phyloP scores from a whole-genome alignment of 2,329 filamentous ascomycete genomes.

The Albifimbria verrucaria region DNA sequence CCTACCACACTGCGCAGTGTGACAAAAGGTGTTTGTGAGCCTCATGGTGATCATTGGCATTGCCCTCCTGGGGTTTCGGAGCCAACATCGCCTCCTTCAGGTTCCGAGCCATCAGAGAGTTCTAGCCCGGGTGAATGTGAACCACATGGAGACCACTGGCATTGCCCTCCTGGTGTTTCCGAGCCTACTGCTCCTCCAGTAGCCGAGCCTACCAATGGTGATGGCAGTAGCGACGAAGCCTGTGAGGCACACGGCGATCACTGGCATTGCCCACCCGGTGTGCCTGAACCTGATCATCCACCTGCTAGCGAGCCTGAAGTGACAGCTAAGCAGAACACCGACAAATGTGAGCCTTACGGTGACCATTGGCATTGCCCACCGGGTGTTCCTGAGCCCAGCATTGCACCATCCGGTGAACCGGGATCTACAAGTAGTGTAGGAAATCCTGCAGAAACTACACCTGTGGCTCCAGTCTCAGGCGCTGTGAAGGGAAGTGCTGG shows the following conservation, averaged over 20 bases:
- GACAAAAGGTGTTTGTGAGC: not conserved
- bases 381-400: too few relatives aligned
- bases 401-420: too few relatives aligned
- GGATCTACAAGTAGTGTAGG: too few relatives aligned
- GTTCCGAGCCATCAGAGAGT: not conserved
- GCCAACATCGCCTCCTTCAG: not conserved
- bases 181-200: not conserved
- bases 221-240: not conserved
- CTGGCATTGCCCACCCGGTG: not conserved
- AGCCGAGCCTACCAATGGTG: not conserved
- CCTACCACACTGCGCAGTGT: not conserved
- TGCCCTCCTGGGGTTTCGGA: not conserved
- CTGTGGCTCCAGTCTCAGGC: too few relatives aligned
- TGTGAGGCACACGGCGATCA: not conserved
- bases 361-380: too few relatives aligned
- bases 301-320: not conserved
- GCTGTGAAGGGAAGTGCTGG: too few relatives aligned
- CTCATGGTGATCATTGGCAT: conserved; percentile 2
- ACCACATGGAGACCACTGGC: not conserved
- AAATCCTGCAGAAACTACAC: too few relatives aligned
- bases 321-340: too few relatives aligned
- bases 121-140: not conserved
- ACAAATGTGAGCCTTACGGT: too few relatives aligned
- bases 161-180: not conserved
- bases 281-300: not conserved